A percentile compares a stretch with the other conserved stretches of the same genome.
Evolutionary conservation across 1,139 yeast genomes (phyloP).

Genomic region (Geotrichum carabidarum): DNA sequence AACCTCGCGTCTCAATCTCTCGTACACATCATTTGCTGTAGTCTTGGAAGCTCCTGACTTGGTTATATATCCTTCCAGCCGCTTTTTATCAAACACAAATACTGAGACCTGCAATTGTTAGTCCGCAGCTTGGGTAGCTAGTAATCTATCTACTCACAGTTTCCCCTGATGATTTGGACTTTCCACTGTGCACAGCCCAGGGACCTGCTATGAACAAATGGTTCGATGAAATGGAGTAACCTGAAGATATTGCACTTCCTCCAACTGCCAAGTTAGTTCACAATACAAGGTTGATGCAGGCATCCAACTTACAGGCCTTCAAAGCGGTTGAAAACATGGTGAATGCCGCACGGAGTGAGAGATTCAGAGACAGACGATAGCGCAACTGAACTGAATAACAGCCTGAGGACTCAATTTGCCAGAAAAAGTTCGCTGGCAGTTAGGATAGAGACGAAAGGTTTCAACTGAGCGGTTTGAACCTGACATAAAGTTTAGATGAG

Average conservation of each 20-base stretch:
- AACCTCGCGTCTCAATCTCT: slow-evolving; percentile 53
- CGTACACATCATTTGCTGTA: slow-evolving; percentile 40
- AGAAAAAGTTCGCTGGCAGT: too few species aligned
- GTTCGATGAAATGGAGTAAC: slow-evolving; percentile 66
- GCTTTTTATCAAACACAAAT: slow-evolving; percentile 80
- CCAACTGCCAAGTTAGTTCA: slow-evolving; percentile 51
- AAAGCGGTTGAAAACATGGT: slow-evolving; percentile 26
- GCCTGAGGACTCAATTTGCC: too few species aligned
- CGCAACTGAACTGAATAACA: too few species aligned
- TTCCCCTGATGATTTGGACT: slow-evolving; percentile 47
- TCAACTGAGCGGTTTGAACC: too few species aligned
- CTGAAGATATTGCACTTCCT: slow-evolving; percentile 51
- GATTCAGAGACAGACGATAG: background rate
- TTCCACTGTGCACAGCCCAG: slow-evolving; percentile 83
- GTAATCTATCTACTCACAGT: slow-evolving; percentile 21
- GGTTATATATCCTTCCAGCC: slow-evolving; percentile 54
- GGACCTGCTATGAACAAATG: slow-evolving; percentile 75
- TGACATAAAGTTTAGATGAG: too few species aligned
- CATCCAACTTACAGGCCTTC: slow-evolving; percentile 39
- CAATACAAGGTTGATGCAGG: background rate
- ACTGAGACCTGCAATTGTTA: slow-evolving; percentile 54
- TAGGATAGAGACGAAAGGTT: too few species aligned
- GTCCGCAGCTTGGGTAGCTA: background rate
- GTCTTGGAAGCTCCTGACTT: slow-evolving; percentile 46
- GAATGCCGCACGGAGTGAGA: too few species aligned